These are phyloP conservation scores for Sclerotinia spermophila DNA, from an alignment of 2,329 filamentous ascomycete species.

Conservation along the genomic window DNA sequence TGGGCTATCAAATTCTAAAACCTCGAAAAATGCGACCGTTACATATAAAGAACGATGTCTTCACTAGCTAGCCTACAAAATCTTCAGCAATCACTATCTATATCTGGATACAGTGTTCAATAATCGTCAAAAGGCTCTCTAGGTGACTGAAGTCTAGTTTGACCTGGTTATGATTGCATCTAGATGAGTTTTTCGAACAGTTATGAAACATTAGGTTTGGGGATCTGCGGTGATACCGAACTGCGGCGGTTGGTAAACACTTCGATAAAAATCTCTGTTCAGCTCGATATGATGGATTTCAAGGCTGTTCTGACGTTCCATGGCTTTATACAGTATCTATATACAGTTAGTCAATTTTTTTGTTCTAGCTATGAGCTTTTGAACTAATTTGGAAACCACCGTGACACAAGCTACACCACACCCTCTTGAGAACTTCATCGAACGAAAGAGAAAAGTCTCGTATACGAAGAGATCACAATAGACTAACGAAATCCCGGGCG, in stretches of 20 bases:
- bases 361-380: no score
- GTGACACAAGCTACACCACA: not conserved
- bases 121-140: no score
- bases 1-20: no score
- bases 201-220: not conserved
- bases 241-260: accelerated
- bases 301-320: not conserved
- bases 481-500: accelerated
- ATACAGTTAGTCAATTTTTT: accelerated
- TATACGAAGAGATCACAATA: accelerated
- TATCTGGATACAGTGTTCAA: no score
- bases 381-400: not conserved
- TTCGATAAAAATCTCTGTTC: accelerated
- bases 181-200: not conserved
- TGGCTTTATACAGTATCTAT: accelerated
- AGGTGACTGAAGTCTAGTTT: no score
- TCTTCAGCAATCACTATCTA: no score
- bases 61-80: no score
- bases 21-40: not conserved
- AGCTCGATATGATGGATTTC: no score
- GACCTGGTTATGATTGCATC: no score
- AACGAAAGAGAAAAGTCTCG: no score
- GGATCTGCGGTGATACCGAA: not conserved
- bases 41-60: accelerated
- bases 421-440: not conserved